Percentiles rank a stretch among this genome's conserved stretches.
Evolutionary conservation across 2,329 filamentous ascomycete species (phyloP).

Genomic region (Colletotrichum cordylinicola): DNA sequence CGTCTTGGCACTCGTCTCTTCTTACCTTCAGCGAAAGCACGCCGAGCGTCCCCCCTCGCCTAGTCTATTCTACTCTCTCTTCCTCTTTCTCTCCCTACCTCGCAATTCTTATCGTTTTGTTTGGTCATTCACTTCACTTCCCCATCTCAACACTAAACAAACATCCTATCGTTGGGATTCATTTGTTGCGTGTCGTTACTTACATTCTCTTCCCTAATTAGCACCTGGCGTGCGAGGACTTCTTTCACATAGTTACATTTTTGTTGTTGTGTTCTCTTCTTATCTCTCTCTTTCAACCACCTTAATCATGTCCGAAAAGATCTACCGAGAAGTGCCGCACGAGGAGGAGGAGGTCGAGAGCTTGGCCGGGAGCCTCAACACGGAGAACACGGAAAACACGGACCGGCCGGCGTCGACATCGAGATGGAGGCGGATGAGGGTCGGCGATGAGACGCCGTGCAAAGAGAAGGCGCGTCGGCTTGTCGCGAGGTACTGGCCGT

Average conservation of each 20-base stretch:
- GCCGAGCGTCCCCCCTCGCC: neutral
- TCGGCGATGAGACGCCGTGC: slow-evolving; percentile 30
- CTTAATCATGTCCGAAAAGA: slow-evolving; percentile 18
- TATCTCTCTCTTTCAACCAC: neutral
- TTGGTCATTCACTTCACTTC: neutral
- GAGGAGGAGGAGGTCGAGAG: slow-evolving; percentile 26
- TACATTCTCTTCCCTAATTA: neutral
- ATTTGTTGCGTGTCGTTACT: neutral
- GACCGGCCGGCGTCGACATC: neutral
- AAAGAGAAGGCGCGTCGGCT: slow-evolving; percentile 23
- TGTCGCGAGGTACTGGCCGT: slow-evolving; percentile 39
- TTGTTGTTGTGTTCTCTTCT: neutral
- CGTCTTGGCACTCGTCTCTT: slow-evolving; percentile 21
- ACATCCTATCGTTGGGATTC: neutral
- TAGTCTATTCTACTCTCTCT: neutral
- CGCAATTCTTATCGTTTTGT: neutral
- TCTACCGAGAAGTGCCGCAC: slow-evolving; percentile 18
- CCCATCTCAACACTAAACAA: neutral
- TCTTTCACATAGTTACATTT: neutral
- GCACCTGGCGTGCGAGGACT: slow-evolving; percentile 20
- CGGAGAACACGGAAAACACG: slow-evolving; percentile 4
- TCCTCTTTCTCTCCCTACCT: neutral
- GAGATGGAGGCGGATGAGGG: slow-evolving; percentile 19
- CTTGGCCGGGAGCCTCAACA: slow-evolving; percentile 19
- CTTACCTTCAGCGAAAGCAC: slow-evolving; percentile 10